Conservation (phyloP, 345 rosid genomes). For the Lepidium sativum region DNA sequence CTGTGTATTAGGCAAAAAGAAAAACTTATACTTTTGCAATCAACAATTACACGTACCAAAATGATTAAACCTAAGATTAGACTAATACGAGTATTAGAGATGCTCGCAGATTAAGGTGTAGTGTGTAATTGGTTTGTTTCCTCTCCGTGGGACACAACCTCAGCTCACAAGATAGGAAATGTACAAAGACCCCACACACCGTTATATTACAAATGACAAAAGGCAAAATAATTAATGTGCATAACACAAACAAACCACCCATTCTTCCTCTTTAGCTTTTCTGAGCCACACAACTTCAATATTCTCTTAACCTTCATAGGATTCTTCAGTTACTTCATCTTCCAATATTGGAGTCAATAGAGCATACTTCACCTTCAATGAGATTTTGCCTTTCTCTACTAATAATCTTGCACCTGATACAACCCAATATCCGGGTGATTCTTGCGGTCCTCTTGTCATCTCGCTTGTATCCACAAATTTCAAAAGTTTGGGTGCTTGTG, state of each 20-base stretch:
- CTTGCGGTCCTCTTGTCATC: slow-evolving; percentile 88
- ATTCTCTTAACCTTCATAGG: slow-evolving; percentile 2
- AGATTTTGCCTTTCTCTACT: slow-evolving; percentile 87
- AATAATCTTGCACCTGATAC: slow-evolving; percentile 80
- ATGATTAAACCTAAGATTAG: too few species aligned
- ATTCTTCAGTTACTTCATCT: slow-evolving; percentile 37
- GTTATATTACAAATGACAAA: slow-evolving; percentile 13
- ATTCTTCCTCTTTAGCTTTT: background rate
- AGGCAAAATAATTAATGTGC: slow-evolving; percentile 14
- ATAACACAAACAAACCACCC: background rate
- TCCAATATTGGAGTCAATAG: slow-evolving; percentile 51
- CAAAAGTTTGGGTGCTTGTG: slow-evolving; percentile 76
- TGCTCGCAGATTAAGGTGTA: background rate
- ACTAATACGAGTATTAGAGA: background rate
- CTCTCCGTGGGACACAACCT: background rate
- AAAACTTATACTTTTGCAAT: too few species aligned
- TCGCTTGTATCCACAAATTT: slow-evolving; percentile 90
- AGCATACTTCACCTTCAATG: slow-evolving; percentile 84
- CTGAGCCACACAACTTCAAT: background rate
- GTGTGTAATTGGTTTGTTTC: background rate
- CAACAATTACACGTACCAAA: too few species aligned
- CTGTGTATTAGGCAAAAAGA: too few species aligned
- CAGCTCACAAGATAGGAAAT: background rate
- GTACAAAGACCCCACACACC: slow-evolving; percentile 9
- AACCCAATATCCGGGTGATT: slow-evolving; percentile 93